Percentiles rank a stretch among this genome's conserved stretches.
phyloP scores from a whole-genome alignment of 2,329 filamentous ascomycete genomes.

The Aspergillus amoenus region DNA sequence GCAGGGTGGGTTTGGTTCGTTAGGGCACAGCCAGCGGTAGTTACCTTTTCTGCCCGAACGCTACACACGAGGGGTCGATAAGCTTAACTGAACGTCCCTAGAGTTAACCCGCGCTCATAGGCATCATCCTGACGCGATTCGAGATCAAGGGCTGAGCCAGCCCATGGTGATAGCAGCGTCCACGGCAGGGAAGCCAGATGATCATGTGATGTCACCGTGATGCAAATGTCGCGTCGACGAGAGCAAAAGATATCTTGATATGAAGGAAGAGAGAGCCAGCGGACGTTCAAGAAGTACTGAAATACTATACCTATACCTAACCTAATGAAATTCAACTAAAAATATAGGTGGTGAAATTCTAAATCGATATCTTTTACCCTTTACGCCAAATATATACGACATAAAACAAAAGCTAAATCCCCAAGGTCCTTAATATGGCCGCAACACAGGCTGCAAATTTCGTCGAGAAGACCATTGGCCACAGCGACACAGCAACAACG shows the following conservation, averaged over 20 bases:
- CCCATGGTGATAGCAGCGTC: no score
- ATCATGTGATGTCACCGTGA: conserved; percentile 8
- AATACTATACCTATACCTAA: no score
- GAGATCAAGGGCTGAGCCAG: background rate
- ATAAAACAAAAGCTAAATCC: background rate
- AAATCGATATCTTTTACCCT: background rate
- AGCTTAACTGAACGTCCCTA: background rate
- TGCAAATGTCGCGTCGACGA: background rate
- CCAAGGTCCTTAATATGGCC: background rate
- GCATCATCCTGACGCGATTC: background rate
- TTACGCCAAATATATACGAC: background rate
- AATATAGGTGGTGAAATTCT: background rate
- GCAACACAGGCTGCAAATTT: conserved; percentile 5
- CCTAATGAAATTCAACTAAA: background rate
- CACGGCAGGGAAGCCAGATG: background rate
- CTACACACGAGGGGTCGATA: background rate
- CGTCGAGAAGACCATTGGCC: conserved; percentile 2
- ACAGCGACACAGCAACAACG: background rate
- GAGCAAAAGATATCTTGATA: background rate
- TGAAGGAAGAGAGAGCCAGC: background rate
- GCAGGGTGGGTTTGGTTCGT: background rate
- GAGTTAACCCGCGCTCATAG: no score
- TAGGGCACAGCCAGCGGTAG: background rate
- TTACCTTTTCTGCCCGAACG: no score
- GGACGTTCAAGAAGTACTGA: no score